A percentile compares a stretch with the other conserved stretches of the same genome.
phyloP scores from a whole-genome alignment of 179 eudicot species.

The Beta lomatogona region DNA sequence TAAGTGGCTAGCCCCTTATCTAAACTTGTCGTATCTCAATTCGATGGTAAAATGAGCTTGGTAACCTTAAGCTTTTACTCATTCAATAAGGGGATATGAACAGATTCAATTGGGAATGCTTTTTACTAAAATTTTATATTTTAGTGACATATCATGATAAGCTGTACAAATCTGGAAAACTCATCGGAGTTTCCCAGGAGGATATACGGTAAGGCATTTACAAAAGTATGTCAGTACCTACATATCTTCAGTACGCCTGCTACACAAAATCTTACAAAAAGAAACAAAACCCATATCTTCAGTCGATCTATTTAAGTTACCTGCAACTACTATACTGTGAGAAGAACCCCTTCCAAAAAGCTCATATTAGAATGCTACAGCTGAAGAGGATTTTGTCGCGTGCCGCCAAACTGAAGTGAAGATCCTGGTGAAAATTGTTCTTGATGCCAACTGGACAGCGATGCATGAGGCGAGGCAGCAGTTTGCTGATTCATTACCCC shows the following conservation, averaged over 20 bases:
- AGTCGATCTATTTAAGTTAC: no score
- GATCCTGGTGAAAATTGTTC: neutral
- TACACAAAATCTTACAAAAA: neutral
- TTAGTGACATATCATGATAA: neutral
- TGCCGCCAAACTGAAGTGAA: neutral
- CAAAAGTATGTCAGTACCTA: neutral
- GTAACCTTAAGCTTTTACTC: no score
- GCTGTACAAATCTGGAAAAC: constrained; percentile 3
- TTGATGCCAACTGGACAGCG: neutral
- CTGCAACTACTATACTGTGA: neutral
- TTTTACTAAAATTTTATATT: no score
- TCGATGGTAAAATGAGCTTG: no score
- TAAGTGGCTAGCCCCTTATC: no score
- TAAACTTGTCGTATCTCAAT: no score
- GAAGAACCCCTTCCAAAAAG: neutral
- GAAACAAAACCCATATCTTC: neutral
- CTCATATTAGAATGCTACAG: neutral
- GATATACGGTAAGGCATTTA: neutral
- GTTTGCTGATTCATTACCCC: constrained; percentile 19
- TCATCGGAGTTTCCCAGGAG: neutral
- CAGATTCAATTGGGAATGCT: no score
- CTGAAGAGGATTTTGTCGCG: neutral
- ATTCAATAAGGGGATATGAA: no score
- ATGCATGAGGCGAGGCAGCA: neutral
- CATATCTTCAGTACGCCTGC: constrained; percentile 2